These are phyloP conservation scores for Aspergillus egyptiacus DNA, from an alignment of 495 filamentous ascomycete genomes.

Conservation along the genomic window DNA sequence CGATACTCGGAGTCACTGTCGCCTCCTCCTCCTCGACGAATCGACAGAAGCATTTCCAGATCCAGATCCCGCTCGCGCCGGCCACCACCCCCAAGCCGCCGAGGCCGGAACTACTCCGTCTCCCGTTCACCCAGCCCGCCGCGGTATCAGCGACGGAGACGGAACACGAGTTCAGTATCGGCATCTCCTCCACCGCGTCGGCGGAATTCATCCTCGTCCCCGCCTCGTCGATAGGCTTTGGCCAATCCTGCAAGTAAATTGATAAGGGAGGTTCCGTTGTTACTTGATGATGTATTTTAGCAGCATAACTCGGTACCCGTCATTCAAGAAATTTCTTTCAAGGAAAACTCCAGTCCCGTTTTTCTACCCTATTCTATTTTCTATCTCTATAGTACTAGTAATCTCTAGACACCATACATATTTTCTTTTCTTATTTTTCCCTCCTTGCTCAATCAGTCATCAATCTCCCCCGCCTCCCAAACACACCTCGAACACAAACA, in stretches of 20 bases:
- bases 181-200: conserved; percentile 18
- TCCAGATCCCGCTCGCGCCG: conserved; percentile 25
- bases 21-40: conserved; percentile 25
- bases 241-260: background rate
- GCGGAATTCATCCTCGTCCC: conserved; percentile 19
- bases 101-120: conserved; percentile 11
- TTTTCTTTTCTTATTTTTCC: background rate
- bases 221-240: conserved; percentile 22
- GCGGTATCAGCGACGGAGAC: conserved; percentile 15
- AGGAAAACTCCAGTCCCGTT: too few species aligned
- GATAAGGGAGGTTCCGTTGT: background rate
- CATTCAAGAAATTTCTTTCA: too few species aligned
- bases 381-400: background rate
- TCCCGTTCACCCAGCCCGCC: conserved; percentile 26
- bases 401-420: too few species aligned
- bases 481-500: conserved; percentile 79
- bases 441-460: background rate
- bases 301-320: background rate
- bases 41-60: conserved; percentile 15
- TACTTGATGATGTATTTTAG: conserved; percentile 3
- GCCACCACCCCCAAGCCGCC: conserved; percentile 9
- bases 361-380: background rate
- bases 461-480: conserved; percentile 43
- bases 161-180: conserved; percentile 23
- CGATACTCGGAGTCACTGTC: conserved; percentile 25